phyloP scores from a whole-genome alignment of 2,329 filamentous ascomycete species.

The Parasarocladium wereldwijsianum region DNA sequence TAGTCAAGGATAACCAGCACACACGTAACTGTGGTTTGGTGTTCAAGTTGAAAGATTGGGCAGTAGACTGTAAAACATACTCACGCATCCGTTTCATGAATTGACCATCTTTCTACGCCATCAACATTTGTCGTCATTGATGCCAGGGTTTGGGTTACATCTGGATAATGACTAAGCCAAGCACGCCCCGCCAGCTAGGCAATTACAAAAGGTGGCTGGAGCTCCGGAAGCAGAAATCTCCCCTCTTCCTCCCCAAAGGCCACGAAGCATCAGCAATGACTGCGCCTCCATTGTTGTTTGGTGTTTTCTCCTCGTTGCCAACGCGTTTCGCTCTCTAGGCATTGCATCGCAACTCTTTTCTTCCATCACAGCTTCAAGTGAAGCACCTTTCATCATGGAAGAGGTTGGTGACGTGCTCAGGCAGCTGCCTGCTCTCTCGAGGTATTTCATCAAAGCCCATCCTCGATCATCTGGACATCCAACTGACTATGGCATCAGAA shows the following conservation, averaged over 20 bases:
- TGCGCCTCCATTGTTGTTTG: conserved; percentile 14
- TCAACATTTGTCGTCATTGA: too few species aligned
- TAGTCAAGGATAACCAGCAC: too few species aligned
- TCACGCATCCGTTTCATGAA: too few species aligned
- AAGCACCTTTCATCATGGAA: conserved; percentile 5
- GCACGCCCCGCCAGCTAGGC: too few species aligned
- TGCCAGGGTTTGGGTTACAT: too few species aligned
- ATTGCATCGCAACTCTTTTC: conserved; percentile 6
- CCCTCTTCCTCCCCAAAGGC: conserved; percentile 11
- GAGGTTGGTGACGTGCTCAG: conserved; percentile 18
- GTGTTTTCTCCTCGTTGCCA: conserved; percentile 8
- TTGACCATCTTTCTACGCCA: too few species aligned
- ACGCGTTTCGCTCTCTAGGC: too few species aligned
- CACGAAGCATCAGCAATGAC: conserved; percentile 20
- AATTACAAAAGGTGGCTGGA: conserved; percentile 2
- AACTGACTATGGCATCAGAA: conserved; percentile 30
- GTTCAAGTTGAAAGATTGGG: too few species aligned
- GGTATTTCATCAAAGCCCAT: conserved; percentile 17
- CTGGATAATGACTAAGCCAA: too few species aligned
- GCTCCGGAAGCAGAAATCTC: conserved; percentile 5
- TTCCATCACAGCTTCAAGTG: conserved; percentile 1
- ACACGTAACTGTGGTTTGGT: too few species aligned
- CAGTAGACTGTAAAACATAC: too few species aligned
- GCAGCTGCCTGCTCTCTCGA: conserved; percentile 24
- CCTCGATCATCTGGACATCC: conserved; percentile 8